Base-by-base conservation (phyloP, 768 basidiomycete genomes). In the Cyclocybe aegerita region DNA sequence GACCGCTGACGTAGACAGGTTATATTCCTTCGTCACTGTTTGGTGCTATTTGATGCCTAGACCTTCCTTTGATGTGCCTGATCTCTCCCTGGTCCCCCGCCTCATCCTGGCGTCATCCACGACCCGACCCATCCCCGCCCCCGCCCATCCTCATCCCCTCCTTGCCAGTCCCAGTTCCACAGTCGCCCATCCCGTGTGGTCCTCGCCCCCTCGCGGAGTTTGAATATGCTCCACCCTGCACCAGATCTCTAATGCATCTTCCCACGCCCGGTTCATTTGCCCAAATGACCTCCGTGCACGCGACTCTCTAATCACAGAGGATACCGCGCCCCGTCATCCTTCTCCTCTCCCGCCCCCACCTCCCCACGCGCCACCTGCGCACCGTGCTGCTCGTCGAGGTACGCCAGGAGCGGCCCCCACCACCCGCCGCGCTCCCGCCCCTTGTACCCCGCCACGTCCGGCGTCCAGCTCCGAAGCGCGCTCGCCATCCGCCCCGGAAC, bases 391-490 rank as follows among this genome's bases (percentile, higher is more conserved):
- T 59, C 58, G 39, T 74, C 73, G 46, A 79, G 53, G 61, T 75
- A 77, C 17, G 61, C 59, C 49, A 75, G 46, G 39, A 73, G 52
- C 32, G 65, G 51, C 6, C 59, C 65, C 54, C 60, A 63, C 70
- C 69, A 68, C 43, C 64, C 62, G 44, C 65, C 58, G 39, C 66
- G 47, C 53, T 58, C 33, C 61, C 69, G 66, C 3, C 71, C 71
- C 59, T 77, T 80, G 63, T 75, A 84, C 64, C 67, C 62, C 46
- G 69, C 75, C 9, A 89, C 81, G 53, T 85, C 84, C 14, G 71
- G 73, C 5, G 82, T 80, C 85, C 87, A 89, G 55, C 80, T 80
- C 50, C 79, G 67, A 44, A 89, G 67, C 4, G 85, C 84, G 43
- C 78, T 79, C 10, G 81, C 85, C 60, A 90, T 66, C 44, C 87